phyloP scores from a whole-genome alignment of 805 yeast species.

The Barnettozyma sucrosica region DNA sequence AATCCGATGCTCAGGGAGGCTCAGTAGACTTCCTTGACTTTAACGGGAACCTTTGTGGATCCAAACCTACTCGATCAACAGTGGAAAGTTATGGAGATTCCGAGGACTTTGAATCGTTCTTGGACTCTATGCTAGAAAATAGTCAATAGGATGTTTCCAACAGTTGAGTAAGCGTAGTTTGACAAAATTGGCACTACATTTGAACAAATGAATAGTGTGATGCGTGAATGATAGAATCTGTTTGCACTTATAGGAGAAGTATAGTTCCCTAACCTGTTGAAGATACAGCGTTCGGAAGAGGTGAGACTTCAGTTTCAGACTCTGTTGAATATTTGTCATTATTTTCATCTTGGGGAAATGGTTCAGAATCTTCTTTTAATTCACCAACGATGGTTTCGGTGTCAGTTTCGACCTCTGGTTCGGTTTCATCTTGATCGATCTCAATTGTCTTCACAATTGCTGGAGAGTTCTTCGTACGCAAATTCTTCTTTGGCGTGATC shows the following conservation, averaged over 20 bases:
- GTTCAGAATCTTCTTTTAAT: background rate
- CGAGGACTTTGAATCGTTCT: background rate
- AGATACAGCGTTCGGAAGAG: background rate
- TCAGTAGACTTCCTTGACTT: background rate
- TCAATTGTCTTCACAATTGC: conserved; percentile 1
- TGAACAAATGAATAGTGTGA: background rate
- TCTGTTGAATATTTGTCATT: background rate
- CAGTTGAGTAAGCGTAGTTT: background rate
- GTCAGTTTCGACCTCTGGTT: conserved; percentile 3
- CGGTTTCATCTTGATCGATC: conserved; percentile 1
- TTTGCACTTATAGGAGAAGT: too few relatives aligned
- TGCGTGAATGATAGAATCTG: background rate
- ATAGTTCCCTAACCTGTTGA: too few relatives aligned
- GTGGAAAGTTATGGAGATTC: background rate
- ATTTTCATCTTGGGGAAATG: background rate
- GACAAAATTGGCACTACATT: background rate
- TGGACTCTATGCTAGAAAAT: background rate
- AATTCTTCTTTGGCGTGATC: background rate
- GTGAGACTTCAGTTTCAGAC: background rate
- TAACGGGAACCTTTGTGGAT: background rate
- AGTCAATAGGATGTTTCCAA: too few relatives aligned
- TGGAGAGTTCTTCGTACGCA: background rate
- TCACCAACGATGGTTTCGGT: conserved; percentile 3
- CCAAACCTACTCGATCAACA: background rate
- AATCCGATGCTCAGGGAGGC: background rate